phyloP scores from a whole-genome alignment of 305 asterid species.

The Fraxinus greggii region DNA sequence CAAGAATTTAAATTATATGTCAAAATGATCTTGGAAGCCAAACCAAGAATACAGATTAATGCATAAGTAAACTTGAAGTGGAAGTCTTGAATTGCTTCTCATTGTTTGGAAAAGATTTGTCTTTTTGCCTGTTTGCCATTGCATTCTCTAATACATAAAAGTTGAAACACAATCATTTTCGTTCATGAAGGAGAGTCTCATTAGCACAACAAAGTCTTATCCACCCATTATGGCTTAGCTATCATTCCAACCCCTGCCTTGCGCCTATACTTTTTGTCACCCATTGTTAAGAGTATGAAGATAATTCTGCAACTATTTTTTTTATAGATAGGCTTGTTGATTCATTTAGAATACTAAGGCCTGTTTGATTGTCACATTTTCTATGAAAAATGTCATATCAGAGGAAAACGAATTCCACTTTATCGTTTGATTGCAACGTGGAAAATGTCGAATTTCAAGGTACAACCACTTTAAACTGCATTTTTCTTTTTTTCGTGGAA shows the following conservation, averaged over 20 bases:
- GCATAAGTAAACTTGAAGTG: not conserved
- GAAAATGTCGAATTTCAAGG: too few relatives aligned
- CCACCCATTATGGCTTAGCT: slow-evolving; percentile 17
- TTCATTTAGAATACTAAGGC: too few relatives aligned
- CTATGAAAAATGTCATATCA: too few relatives aligned
- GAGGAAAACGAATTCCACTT: too few relatives aligned
- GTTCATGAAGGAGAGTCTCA: slow-evolving; percentile 23
- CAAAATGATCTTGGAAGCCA: not conserved
- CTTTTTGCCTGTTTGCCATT: not conserved
- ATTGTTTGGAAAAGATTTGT: not conserved
- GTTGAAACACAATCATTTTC: slow-evolving; percentile 34
- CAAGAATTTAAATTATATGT: not conserved
- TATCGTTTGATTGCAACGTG: too few relatives aligned
- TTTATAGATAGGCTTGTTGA: too few relatives aligned
- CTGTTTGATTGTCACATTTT: too few relatives aligned
- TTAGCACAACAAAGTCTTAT: slow-evolving; percentile 7
- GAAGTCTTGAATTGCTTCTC: not conserved
- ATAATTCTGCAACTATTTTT: not conserved
- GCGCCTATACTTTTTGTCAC: not conserved
- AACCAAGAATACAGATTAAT: not conserved
- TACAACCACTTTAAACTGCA: too few relatives aligned
- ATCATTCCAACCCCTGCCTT: slow-evolving; percentile 18
- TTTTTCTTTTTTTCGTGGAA: too few relatives aligned
- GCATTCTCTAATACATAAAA: slow-evolving; percentile 2
- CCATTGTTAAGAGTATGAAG: not conserved